Evolutionary conservation across 495 filamentous ascomycete species (phyloP), one percentile per base, ranked within the genome.

Genomic region (Penicillium cataractarum): DNA sequence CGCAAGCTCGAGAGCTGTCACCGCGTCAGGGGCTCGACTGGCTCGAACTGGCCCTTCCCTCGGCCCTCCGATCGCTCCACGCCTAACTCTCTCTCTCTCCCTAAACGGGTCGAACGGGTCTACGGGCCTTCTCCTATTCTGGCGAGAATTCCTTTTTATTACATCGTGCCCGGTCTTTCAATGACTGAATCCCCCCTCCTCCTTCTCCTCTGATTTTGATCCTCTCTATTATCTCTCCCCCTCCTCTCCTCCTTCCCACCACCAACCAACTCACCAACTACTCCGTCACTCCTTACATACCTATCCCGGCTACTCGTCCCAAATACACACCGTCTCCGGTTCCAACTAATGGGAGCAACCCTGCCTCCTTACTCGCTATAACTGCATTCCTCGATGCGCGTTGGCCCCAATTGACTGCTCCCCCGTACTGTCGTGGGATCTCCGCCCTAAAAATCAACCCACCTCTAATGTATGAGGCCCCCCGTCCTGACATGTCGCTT

Each of bases 21-120:
- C 65, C 71, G 74, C 72, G 72, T 78, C 75, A 79, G 78, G 76
- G 75, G 76, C 72, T 80, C 65, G 51, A 54, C 42, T 40, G 24
- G 21, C 13, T 24, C 44, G 21, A 49, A 46, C 42, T 46, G 42
- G 42, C 42, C 42, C 42, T 46, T 44, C 64, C 63, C 67, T 68
- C 67, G 65, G 71, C 67, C 69, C 6, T 72, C 65, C 66, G 71
- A 75, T 78, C 74, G 64, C 62, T 67, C 63, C 71, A 66, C 68
- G 71, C 19, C 19, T 13, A n/a, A n/a, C n/a, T 44, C 19, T 21
- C 19, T 21, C n/a, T 3, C n/a, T 21, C 42, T 9, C 21, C 19
- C 29, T 7, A 31, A 31, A 31, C 29, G 29, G 29, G 29, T 31
- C 29, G 39, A 70, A 72, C 68, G 74, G 72, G 68, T 74, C 27